A percentile compares a stretch with the other conserved stretches of the same genome.
These are phyloP conservation scores for Pythium utonaiense DNA, from an alignment of 352 stramenopile species.

Conservation along the genomic window DNA sequence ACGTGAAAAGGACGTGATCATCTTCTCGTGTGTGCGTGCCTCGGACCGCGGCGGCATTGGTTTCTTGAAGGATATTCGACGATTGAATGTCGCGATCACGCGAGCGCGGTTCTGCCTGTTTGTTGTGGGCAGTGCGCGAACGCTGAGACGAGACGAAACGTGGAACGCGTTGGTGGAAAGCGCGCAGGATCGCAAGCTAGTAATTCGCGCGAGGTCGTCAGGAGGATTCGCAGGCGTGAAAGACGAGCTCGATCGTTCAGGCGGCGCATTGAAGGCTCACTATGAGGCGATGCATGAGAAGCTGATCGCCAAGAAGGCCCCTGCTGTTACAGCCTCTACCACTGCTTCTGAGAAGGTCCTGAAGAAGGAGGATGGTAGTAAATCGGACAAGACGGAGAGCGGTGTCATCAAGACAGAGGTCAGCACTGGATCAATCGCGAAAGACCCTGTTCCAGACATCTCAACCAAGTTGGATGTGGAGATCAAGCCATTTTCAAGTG, in stretches of 20 bases:
- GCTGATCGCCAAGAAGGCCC: slow-evolving; percentile 33
- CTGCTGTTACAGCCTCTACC: not conserved
- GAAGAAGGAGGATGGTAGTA: slow-evolving; percentile 8
- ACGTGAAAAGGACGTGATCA: slow-evolving; percentile 98
- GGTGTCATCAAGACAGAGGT: not conserved
- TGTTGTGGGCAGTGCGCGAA: slow-evolving; percentile 78
- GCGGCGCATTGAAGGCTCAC: slow-evolving; percentile 34
- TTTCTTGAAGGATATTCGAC: slow-evolving; percentile 88
- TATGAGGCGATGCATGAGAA: slow-evolving; percentile 77
- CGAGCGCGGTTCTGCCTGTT: slow-evolving; percentile 87
- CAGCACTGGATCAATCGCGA: not conserved
- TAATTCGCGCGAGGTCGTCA: slow-evolving; percentile 41
- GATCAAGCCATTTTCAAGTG: not conserved
- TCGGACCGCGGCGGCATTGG: slow-evolving; percentile 78
- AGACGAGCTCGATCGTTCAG: slow-evolving; percentile 17
- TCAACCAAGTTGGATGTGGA: not conserved
- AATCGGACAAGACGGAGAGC: not conserved
- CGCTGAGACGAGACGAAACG: slow-evolving; percentile 69
- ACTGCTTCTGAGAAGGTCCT: not conserved
- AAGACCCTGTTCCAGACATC: not conserved
- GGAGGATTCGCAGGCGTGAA: slow-evolving; percentile 13
- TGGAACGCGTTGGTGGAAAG: slow-evolving; percentile 78
- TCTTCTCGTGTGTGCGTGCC: slow-evolving; percentile 95
- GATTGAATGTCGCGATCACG: slow-evolving; percentile 90
- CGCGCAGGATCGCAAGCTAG: slow-evolving; percentile 55